A percentile compares a stretch with the other conserved stretches of the same genome.
Evolutionary conservation across 148 eudicot species (phyloP).

Genomic region (Hydrangea macrophylla): DNA sequence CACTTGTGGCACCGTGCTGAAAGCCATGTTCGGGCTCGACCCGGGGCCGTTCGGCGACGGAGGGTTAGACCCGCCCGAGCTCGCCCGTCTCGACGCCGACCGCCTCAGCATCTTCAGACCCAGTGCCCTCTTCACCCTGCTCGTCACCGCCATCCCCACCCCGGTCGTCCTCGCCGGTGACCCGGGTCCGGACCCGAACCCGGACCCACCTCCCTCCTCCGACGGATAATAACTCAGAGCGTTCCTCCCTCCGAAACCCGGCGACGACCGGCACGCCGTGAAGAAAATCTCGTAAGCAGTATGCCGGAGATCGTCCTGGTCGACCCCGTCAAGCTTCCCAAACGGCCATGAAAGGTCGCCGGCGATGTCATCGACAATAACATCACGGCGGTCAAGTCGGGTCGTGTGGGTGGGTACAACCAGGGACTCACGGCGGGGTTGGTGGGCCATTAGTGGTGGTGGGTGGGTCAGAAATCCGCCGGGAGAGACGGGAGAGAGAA

Average conservation of each 20-base stretch:
- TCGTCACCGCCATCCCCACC: constrained; percentile 80
- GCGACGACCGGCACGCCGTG: constrained; percentile 84
- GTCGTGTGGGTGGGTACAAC: constrained; percentile 9
- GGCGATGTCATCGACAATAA: constrained; percentile 7
- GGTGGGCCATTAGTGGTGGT: constrained; percentile 30
- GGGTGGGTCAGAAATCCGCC: constrained; percentile 25
- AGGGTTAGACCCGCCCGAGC: constrained; percentile 26
- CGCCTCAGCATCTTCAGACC: constrained; percentile 60
- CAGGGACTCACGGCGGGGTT: constrained; percentile 35
- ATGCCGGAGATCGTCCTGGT: constrained; percentile 59
- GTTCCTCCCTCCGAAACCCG: constrained; percentile 80
- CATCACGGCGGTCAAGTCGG: constrained; percentile 10
- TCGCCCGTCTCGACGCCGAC: constrained; percentile 44
- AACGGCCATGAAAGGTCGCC: constrained; percentile 57
- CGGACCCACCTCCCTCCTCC: constrained; percentile 22
- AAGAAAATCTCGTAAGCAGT: constrained; percentile 93
- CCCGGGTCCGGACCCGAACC: constrained; percentile 23
- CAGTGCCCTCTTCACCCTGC: constrained; percentile 69
- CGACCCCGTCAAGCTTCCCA: constrained; percentile 50
- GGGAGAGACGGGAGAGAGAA: constrained; percentile 34
- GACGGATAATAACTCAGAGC: constrained; percentile 37
- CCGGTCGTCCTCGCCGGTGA: constrained; percentile 46
- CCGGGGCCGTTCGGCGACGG: constrained; percentile 39
- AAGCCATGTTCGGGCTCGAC: constrained; percentile 36
- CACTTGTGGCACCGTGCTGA: constrained; percentile 37